These are phyloP conservation scores for Coprinopsis strossmayeri DNA, from an alignment of 768 basidiomycete genomes.

Conservation along the genomic window DNA sequence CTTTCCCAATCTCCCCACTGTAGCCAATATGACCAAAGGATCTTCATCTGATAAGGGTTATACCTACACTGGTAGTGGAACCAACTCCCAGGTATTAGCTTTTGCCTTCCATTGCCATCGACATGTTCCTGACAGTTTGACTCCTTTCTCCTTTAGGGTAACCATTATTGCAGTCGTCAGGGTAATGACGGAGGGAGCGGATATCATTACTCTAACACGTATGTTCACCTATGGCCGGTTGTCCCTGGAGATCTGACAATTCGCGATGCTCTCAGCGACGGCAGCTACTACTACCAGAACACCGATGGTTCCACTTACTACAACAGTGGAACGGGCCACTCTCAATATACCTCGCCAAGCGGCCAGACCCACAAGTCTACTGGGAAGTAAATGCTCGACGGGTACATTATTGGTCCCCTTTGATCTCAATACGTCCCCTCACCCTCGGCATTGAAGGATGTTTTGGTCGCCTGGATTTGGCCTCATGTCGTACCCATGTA, in stretches of 20 bases:
- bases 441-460: too few relatives aligned
- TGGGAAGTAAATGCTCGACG: conserved; percentile 4
- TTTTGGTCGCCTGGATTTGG: too few relatives aligned
- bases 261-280: conserved; percentile 22
- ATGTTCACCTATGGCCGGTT: conserved; percentile 12
- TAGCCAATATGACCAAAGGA: conserved; percentile 17
- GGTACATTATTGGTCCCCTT: too few relatives aligned
- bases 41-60: conserved; percentile 23
- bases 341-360: conserved; percentile 45
- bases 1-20: conserved; percentile 4
- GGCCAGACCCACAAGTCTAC: conserved; percentile 24
- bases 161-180: conserved; percentile 53
- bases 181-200: conserved; percentile 33
- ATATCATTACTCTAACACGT: conserved; percentile 62
- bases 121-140: too few relatives aligned
- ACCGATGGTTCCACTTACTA: conserved; percentile 56
- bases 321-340: conserved; percentile 39
- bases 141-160: conserved; percentile 34
- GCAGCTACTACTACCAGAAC: conserved; percentile 61
- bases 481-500: too few relatives aligned
- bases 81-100: conserved; percentile 41
- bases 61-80: conserved; percentile 40
- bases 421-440: too few relatives aligned
- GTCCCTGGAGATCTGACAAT: background rate
- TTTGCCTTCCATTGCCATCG: background rate